A percentile compares a stretch with the other conserved stretches of the same genome.
Evolutionary conservation across 2,329 filamentous ascomycete species (phyloP).

Genomic region (Fusarium hainanense): DNA sequence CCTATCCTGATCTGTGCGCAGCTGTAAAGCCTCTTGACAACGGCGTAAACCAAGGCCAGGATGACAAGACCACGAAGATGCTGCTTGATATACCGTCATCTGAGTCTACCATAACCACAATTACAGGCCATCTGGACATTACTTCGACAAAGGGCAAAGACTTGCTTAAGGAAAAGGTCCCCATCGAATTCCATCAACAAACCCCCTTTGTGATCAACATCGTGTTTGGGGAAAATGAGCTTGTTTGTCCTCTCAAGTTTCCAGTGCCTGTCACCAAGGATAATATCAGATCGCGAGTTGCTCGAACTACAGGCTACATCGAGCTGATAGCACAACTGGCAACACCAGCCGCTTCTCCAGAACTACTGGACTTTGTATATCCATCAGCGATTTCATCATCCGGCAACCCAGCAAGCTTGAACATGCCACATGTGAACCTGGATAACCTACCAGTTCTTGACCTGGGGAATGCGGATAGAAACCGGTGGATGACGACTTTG

Average conservation of each 20-base stretch:
- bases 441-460: slow-evolving; percentile 58
- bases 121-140: slow-evolving; percentile 57
- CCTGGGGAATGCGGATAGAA: slow-evolving; percentile 48
- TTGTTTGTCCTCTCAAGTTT: slow-evolving; percentile 53
- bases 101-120: slow-evolving; percentile 46
- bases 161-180: slow-evolving; percentile 53
- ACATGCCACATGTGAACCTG: slow-evolving; percentile 57
- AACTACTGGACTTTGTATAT: slow-evolving; percentile 52
- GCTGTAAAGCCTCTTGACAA: slow-evolving; percentile 40
- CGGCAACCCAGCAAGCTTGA: slow-evolving; percentile 52
- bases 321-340: slow-evolving; percentile 56
- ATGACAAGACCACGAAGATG: slow-evolving; percentile 43
- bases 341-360: slow-evolving; percentile 35
- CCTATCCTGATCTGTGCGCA: slow-evolving; percentile 44
- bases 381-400: slow-evolving; percentile 48
- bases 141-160: slow-evolving; percentile 49
- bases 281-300: slow-evolving; percentile 54
- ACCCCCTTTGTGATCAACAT: slow-evolving; percentile 57
- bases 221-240: slow-evolving; percentile 49
- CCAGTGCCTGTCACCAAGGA: slow-evolving; percentile 54
- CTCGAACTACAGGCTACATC: slow-evolving; percentile 57
- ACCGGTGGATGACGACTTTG: slow-evolving; percentile 55
- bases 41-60: slow-evolving; percentile 23
- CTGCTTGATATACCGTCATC: slow-evolving; percentile 47
- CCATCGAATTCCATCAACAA: slow-evolving; percentile 52